Percentiles rank a stretch among this genome's conserved stretches.
These are phyloP conservation scores for Vitis cinerea DNA, from an alignment of 164 flowering plant species.

Conservation along the genomic window DNA sequence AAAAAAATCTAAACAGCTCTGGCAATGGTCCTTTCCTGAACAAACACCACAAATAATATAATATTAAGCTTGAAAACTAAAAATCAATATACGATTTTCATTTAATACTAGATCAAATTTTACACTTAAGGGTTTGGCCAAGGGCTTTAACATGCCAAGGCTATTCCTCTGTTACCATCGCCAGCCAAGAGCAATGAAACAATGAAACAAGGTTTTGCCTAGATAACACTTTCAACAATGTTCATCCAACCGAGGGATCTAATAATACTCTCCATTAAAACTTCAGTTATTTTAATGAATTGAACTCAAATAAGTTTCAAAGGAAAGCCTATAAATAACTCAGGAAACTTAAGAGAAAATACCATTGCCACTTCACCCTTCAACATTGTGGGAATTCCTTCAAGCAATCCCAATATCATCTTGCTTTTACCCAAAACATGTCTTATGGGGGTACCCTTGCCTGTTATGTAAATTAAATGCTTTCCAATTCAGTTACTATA, in stretches of 20 bases:
- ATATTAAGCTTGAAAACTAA: too few species aligned
- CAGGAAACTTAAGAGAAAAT: conserved; percentile 12
- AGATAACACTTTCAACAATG: background rate
- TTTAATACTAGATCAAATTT: too few species aligned
- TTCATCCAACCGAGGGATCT: background rate
- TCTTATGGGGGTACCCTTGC: conserved; percentile 67
- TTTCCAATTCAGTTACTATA: background rate
- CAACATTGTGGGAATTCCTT: conserved; percentile 91
- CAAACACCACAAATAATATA: too few species aligned
- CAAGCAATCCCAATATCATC: conserved; percentile 79
- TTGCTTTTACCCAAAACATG: conserved; percentile 90
- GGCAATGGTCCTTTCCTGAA: too few species aligned
- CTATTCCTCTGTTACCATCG: too few species aligned
- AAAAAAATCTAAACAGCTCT: too few species aligned
- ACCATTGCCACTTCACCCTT: conserved; percentile 98
- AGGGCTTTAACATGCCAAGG: too few species aligned
- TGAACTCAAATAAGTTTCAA: background rate
- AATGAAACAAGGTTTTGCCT: background rate
- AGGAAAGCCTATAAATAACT: too few species aligned
- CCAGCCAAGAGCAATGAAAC: background rate
- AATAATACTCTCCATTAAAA: background rate
- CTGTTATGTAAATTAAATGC: conserved; percentile 36
- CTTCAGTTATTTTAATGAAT: background rate
- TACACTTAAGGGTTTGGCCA: too few species aligned
- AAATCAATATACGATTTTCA: too few species aligned